Conservation (phyloP, 2,329 filamentous ascomycete species). For the Phialophora expanda region DNA sequence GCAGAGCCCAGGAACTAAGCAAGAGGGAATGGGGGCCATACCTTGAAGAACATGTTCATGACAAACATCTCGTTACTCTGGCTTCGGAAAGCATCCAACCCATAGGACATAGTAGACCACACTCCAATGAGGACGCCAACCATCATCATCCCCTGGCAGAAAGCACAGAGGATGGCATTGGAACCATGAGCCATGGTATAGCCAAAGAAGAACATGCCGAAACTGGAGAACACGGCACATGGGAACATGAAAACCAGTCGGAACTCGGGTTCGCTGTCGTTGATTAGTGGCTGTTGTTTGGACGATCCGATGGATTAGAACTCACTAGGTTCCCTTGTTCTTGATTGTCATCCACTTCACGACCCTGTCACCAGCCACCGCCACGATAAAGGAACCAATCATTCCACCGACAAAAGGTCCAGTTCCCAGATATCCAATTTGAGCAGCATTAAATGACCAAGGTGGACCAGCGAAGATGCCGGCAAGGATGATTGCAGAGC, state of each 20-base stretch:
- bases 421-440: slow-evolving; percentile 40
- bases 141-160: slow-evolving; percentile 42
- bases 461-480: slow-evolving; percentile 43
- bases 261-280: slow-evolving; percentile 41
- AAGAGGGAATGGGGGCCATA: slow-evolving; percentile 2
- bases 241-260: slow-evolving; percentile 41
- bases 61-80: slow-evolving; percentile 42
- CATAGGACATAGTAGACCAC: slow-evolving; percentile 39
- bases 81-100: slow-evolving; percentile 41
- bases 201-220: slow-evolving; percentile 43
- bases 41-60: slow-evolving; percentile 43
- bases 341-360: slow-evolving; percentile 49
- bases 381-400: slow-evolving; percentile 48
- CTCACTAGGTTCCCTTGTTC: slow-evolving; percentile 48
- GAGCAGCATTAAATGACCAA: slow-evolving; percentile 42
- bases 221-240: slow-evolving; percentile 32
- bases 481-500: slow-evolving; percentile 40
- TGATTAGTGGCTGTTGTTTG: neutral
- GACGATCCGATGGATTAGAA: neutral
- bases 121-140: slow-evolving; percentile 41
- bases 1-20: neutral
- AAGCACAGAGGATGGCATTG: slow-evolving; percentile 40
- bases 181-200: slow-evolving; percentile 35
- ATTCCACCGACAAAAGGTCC: slow-evolving; percentile 33
- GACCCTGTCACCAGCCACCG: slow-evolving; percentile 43